phyloP scores from a whole-genome alignment of 2,329 filamentous ascomycete species.

The Aspergillus puulaauensis region DNA sequence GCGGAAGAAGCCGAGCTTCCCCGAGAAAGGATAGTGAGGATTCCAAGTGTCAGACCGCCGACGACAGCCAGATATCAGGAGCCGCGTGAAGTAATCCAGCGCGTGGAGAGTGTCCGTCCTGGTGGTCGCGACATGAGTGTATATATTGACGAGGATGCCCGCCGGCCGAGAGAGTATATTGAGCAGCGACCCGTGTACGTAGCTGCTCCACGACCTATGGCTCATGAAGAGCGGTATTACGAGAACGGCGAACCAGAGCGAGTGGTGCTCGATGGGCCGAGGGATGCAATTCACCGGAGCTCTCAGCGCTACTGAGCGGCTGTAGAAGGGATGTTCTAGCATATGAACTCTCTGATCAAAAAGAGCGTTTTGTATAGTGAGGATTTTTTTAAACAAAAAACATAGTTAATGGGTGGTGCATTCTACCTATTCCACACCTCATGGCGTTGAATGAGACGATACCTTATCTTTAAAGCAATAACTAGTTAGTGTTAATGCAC shows the following conservation, averaged over 20 bases:
- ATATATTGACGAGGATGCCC: constrained; percentile 40
- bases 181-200: constrained; percentile 43
- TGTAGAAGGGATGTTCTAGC: constrained; percentile 1
- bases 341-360: background rate
- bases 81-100: constrained; percentile 37
- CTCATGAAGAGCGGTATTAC: constrained; percentile 38
- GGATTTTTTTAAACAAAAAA: background rate
- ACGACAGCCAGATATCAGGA: constrained; percentile 45
- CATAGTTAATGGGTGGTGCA: background rate
- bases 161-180: constrained; percentile 50
- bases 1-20: constrained; percentile 67
- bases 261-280: constrained; percentile 29
- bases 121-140: constrained; percentile 44
- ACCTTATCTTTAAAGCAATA: background rate
- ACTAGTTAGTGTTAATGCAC: background rate
- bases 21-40: constrained; percentile 56
- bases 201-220: constrained; percentile 31
- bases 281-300: constrained; percentile 32
- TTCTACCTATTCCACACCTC: background rate
- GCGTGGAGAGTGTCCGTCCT: constrained; percentile 45
- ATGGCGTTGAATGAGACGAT: background rate
- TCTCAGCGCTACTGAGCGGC: constrained; percentile 32
- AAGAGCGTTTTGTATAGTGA: background rate
- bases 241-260: constrained; percentile 34
- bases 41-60: constrained; percentile 60